Conservation (phyloP, 2,329 filamentous ascomycete species). For the Exophiala bonariae region DNA sequence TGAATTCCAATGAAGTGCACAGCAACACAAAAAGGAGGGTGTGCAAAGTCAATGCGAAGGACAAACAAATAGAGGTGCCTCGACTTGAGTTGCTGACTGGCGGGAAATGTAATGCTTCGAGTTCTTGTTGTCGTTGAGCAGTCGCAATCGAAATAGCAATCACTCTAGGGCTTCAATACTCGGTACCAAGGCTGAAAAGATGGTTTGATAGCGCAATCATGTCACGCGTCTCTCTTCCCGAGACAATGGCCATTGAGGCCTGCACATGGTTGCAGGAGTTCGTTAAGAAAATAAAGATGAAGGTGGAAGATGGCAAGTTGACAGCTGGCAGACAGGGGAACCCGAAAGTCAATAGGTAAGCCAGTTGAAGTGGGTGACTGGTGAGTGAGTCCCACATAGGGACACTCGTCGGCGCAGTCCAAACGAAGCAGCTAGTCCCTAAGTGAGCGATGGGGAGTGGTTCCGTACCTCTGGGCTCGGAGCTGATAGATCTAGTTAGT, state of each 20-base stretch:
- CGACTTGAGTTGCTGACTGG: too few species aligned
- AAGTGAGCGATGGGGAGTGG: neutral
- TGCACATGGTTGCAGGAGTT: neutral
- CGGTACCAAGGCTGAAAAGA: neutral
- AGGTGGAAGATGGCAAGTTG: too few species aligned
- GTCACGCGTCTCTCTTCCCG: neutral
- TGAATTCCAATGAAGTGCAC: conserved; percentile 2
- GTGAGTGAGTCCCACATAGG: neutral
- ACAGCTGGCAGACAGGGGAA: neutral
- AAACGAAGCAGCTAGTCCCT: neutral
- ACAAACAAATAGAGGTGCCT: too few species aligned
- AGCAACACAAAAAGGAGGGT: neutral
- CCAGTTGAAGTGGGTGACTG: neutral
- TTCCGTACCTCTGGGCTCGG: neutral
- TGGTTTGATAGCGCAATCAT: neutral
- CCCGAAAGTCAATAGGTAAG: neutral
- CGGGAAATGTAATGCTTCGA: too few species aligned
- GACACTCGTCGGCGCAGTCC: neutral
- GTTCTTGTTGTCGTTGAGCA: too few species aligned
- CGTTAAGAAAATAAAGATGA: neutral
- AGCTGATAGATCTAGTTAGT: neutral
- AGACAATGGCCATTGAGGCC: neutral
- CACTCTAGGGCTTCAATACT: neutral
- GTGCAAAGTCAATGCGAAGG: too few species aligned
- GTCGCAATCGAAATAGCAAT: too few species aligned